Conservation (phyloP, 2,329 filamentous ascomycete species). For the Cryphonectria radicalis region DNA sequence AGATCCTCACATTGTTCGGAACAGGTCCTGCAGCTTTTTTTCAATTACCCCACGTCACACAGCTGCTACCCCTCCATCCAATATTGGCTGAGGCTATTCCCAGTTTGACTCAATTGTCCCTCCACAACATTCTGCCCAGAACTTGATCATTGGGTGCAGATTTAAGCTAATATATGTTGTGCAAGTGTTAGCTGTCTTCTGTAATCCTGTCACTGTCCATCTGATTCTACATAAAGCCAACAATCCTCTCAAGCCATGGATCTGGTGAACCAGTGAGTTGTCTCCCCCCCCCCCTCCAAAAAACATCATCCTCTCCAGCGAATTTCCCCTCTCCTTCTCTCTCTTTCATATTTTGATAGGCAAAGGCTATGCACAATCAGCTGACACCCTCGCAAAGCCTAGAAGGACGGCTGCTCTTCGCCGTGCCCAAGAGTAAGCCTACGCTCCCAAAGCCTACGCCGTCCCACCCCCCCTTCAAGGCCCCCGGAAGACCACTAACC, state of each 20-base stretch:
- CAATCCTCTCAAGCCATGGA: conserved; percentile 47
- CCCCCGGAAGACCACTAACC: conserved; percentile 32
- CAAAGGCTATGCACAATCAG: conserved; percentile 32
- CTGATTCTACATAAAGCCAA: neutral
- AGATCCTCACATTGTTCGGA: neutral
- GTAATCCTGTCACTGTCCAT: neutral
- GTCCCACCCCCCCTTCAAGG: neutral
- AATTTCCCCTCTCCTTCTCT: conserved; percentile 7
- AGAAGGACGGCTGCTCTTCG: conserved; percentile 91
- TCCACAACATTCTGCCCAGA: conserved; percentile 5
- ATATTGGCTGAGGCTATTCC: conserved; percentile 20
- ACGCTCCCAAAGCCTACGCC: conserved; percentile 18
- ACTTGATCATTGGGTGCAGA: conserved; percentile 14
- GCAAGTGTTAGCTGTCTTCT: neutral
- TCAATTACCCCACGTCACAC: conserved; percentile 7
- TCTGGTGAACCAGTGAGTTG: conserved; percentile 57
- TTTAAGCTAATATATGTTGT: neutral
- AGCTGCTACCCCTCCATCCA: conserved; percentile 20
- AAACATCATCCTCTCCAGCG: neutral
- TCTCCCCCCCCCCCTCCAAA: conserved; percentile 13
- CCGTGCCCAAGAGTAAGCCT: conserved; percentile 93
- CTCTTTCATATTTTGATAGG: neutral
- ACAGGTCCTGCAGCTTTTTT: neutral
- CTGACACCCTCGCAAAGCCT: conserved; percentile 62
- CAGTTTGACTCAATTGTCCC: conserved; percentile 24